These are phyloP conservation scores for Davidsoniella eucalypti DNA, from an alignment of 2,329 filamentous ascomycete species.

Conservation along the genomic window DNA sequence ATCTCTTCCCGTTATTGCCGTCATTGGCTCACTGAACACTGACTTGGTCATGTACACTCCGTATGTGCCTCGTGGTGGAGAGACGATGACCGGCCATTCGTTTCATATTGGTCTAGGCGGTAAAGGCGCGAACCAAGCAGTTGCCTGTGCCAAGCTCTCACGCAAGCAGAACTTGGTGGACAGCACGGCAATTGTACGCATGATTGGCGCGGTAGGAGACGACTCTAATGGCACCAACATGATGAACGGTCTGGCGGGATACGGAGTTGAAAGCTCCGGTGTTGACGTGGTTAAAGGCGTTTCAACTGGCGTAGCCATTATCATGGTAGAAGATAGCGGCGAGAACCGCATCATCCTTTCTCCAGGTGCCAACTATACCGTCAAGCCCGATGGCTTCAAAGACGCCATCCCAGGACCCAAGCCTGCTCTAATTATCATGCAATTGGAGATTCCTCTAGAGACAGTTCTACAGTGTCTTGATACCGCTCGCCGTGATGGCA, in stretches of 20 bases:
- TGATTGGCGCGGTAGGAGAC: slow-evolving; percentile 41
- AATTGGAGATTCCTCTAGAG: slow-evolving; percentile 40
- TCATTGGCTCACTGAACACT: slow-evolving; percentile 58
- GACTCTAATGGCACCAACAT: slow-evolving; percentile 24
- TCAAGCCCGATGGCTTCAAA: slow-evolving; percentile 8
- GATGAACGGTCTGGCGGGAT: slow-evolving; percentile 27
- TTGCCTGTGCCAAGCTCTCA: slow-evolving; percentile 44
- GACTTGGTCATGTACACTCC: slow-evolving; percentile 55
- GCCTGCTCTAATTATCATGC: slow-evolving; percentile 41
- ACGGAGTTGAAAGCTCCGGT: slow-evolving; percentile 29
- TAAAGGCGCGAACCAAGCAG: slow-evolving; percentile 62
- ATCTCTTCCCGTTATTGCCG: slow-evolving; percentile 32
- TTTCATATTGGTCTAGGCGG: slow-evolving; percentile 32
- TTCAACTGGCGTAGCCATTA: slow-evolving; percentile 39
- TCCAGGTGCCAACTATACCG: slow-evolving; percentile 33
- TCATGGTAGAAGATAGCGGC: slow-evolving; percentile 38
- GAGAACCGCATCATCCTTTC: slow-evolving; percentile 43
- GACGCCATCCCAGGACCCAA: slow-evolving; percentile 19
- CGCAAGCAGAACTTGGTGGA: slow-evolving; percentile 14
- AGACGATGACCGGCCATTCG: slow-evolving; percentile 51
- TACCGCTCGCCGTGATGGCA: slow-evolving; percentile 21
- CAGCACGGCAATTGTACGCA: slow-evolving; percentile 24
- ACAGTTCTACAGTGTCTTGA: slow-evolving; percentile 35
- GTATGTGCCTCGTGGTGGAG: slow-evolving; percentile 49
- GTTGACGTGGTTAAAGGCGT: slow-evolving; percentile 24